Evolutionary conservation across 2,329 filamentous ascomycete genomes (phyloP), one percentile per base, ranked within the genome.

Genomic region (Clonostachys chloroleuca): DNA sequence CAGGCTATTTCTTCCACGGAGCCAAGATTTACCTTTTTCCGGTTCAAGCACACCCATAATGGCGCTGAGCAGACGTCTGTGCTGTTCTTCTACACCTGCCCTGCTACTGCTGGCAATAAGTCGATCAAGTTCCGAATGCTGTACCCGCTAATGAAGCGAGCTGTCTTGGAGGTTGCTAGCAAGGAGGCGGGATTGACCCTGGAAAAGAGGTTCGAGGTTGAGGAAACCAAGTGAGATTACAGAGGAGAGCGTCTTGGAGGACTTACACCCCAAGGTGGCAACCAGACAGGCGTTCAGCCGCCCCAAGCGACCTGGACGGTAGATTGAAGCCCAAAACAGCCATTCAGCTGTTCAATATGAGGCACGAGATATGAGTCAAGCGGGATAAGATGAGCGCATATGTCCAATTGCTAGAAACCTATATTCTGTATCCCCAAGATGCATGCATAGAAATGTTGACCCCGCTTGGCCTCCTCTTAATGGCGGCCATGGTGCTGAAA

Each of bases 51-150:
- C 59, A 76, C 77, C 40, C 68, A 81, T 51, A 67, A 72, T 34
- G 81, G 80, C 18, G 52, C 60, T 42, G 67, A 77, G 49, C 69
- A 73, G 45, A 77, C 73, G 47, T 81, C 84, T 4, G 71, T 92
- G 43, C 73, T 92, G 6, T 94, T 94, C 70, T 83, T 94, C 61
- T 92, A 91, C 69, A 92, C 88, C 6, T 91, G 87, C 63, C 89
- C 89, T 1, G 40, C 30, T 12, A 71, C 78, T 8, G 76, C 84
- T 5, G 78, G 73, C 30, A 81, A 77, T 45, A 88, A 84, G 67
- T 72, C 79, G 45, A 87, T 94, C 70, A 92, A 89, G 70, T 86
- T 87, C 67, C 78, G 88, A 53, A 95, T 95, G 89, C 67, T 94
- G 59, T 94, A 94, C 63, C 87, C 89, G 34, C 70, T 84, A 24